Conservation (phyloP, 306 rosid species). For the Gynostemma pentaphyllum region DNA sequence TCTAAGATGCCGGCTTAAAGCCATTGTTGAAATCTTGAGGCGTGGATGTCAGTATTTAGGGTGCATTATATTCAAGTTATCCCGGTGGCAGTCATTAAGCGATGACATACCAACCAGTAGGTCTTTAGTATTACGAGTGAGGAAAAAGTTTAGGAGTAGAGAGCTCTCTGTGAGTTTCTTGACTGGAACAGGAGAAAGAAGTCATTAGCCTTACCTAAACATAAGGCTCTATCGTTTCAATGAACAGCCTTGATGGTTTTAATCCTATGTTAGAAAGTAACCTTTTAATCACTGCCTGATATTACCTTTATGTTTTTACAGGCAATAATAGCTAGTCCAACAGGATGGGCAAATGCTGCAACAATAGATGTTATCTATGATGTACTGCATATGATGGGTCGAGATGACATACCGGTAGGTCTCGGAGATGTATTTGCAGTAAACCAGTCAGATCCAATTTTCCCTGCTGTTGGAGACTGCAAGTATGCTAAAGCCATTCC, state of each 20-base stretch:
- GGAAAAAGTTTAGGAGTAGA: constrained; percentile 1
- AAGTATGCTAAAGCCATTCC: constrained; percentile 61
- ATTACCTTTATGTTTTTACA: constrained; percentile 6
- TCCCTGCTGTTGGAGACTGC: constrained; percentile 51
- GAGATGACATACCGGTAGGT: constrained; percentile 82
- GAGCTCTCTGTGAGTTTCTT: not conserved
- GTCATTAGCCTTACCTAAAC: not conserved
- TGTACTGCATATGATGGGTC: constrained; percentile 92
- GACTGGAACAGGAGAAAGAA: not conserved
- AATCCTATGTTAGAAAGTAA: not conserved
- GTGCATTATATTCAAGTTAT: not conserved
- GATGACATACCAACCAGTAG: not conserved
- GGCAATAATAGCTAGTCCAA: constrained; percentile 87
- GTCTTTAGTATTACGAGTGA: not conserved
- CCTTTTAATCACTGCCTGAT: not conserved
- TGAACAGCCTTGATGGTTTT: not conserved
- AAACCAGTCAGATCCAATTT: constrained; percentile 48
- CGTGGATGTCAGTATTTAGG: not conserved
- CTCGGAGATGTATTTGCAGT: constrained; percentile 55
- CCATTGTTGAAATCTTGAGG: not conserved
- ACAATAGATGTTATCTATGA: constrained; percentile 75
- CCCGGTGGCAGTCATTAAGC: not conserved
- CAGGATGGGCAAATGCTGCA: constrained; percentile 92
- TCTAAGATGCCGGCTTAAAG: not conserved
- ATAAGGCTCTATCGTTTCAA: not conserved